A percentile compares a stretch with the other conserved stretches of the same genome.
These are phyloP conservation scores for Williopsis jadinii DNA, from an alignment of 1,139 yeast genomes.

Conservation along the genomic window DNA sequence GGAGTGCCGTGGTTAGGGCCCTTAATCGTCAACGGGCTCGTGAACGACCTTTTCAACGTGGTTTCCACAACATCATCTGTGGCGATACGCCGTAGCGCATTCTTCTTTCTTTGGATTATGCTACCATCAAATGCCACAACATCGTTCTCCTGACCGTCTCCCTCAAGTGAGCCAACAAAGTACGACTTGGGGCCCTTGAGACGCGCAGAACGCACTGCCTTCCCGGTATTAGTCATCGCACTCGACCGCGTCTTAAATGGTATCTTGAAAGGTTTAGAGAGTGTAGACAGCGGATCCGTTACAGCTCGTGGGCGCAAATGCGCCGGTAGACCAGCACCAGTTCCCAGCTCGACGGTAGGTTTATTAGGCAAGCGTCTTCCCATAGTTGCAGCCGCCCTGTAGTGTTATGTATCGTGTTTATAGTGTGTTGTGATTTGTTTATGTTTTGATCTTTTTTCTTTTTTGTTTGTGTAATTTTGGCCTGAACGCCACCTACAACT, in stretches of 20 bases:
- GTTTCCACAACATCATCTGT: slow-evolving; percentile 28
- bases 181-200: slow-evolving; percentile 30
- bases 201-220: slow-evolving; percentile 26
- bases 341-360: slow-evolving; percentile 28
- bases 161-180: slow-evolving; percentile 28
- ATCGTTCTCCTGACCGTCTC: slow-evolving; percentile 22
- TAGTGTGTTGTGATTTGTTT: background rate
- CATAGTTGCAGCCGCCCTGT: slow-evolving; percentile 1
- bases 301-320: slow-evolving; percentile 27
- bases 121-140: slow-evolving; percentile 37
- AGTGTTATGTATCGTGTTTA: background rate
- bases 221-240: slow-evolving; percentile 15
- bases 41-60: slow-evolving; percentile 34
- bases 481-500: background rate
- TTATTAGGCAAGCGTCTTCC: slow-evolving; percentile 23
- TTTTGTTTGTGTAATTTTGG: background rate
- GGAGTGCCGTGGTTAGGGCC: slow-evolving; percentile 22
- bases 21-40: slow-evolving; percentile 37
- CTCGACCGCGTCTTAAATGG: slow-evolving; percentile 29
- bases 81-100: slow-evolving; percentile 41
- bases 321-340: slow-evolving; percentile 32
- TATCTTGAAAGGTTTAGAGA: slow-evolving; percentile 41
- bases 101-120: slow-evolving; percentile 29
- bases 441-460: background rate
- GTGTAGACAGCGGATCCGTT: slow-evolving; percentile 26